Conservation (phyloP, 768 basidiomycete species). For the Amanita molliuscula region DNA sequence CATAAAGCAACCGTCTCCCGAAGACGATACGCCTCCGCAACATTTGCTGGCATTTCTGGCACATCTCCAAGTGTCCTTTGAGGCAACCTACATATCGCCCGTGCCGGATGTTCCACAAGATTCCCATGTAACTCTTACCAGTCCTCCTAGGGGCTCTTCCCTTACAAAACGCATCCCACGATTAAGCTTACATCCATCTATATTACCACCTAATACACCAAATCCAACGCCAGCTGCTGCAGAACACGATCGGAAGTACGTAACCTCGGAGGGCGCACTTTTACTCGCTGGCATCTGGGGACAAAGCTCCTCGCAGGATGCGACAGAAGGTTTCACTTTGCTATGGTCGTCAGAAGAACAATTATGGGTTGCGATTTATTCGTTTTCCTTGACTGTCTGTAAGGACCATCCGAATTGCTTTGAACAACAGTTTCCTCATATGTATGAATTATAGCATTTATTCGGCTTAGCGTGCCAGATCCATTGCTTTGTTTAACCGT, state of each 20-base stretch:
- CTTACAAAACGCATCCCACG: slow-evolving; percentile 25
- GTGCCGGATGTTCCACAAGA: slow-evolving; percentile 24
- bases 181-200: slow-evolving; percentile 40
- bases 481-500: slow-evolving; percentile 80
- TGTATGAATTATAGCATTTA: slow-evolving; percentile 42
- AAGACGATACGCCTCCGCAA: slow-evolving; percentile 28
- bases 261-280: slow-evolving; percentile 65
- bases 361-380: slow-evolving; percentile 75
- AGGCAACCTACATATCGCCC: slow-evolving; percentile 70
- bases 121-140: slow-evolving; percentile 26
- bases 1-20: slow-evolving; percentile 48
- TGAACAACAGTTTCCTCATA: slow-evolving; percentile 5
- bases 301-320: slow-evolving; percentile 34
- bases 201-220: slow-evolving; percentile 77
- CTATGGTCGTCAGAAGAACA: slow-evolving; percentile 51
- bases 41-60: slow-evolving; percentile 49
- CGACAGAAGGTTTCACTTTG: slow-evolving; percentile 50
- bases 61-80: slow-evolving; percentile 69
- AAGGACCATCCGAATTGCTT: slow-evolving; percentile 19
- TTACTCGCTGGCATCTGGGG: slow-evolving; percentile 73
- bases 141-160: slow-evolving; percentile 48
- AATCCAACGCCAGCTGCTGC: slow-evolving; percentile 71
- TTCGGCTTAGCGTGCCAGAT: slow-evolving; percentile 56
- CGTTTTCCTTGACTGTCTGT: slow-evolving; percentile 73
- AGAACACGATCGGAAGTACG: slow-evolving; percentile 68